Evolutionary conservation across 768 basidiomycete genomes (phyloP), one percentile per base, ranked within the genome.

Genomic region (Xerocomellus amylosporus): DNA sequence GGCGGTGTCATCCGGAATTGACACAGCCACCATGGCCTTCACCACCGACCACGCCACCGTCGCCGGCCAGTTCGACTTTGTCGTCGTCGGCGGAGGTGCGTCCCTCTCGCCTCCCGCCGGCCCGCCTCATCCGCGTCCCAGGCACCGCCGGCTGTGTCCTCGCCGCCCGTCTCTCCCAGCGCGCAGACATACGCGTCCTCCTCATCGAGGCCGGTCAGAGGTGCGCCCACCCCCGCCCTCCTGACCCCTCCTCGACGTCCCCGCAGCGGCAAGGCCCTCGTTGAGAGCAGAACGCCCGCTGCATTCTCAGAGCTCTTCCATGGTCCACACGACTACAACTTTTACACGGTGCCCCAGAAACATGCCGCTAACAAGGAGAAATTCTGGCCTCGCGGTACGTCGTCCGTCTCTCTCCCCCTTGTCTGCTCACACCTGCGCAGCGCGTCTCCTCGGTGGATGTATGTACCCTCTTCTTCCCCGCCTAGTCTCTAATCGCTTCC

Each of bases 391-490:
- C 73, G 88, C 73, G 87, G 87, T 85, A 60, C 8, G 67, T 59
- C 8, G 14, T 0, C 5, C 19, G 14, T 10, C n/a, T n/a, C n/a
- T 2, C 36, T 17, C 6, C 19, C 4, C 7, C 2, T n/a, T 10
- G 43, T 28, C 31, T 34, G 2, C 55, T 67, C 36, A 62, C n/a
- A 2, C 0, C 28, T 1, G n/a, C n/a, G 4, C 48, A 88, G 87
- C 72, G 2, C 87, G 83, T 62, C 73, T 90, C 65, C 77, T 90
- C 7, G 88, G 88, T 22, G 88, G 88, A 64, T 90, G 88, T 85
- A 63, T 67, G 83, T 74, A 12, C 24, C 36, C n/a, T 22, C 28
- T n/a, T 30, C 22, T 31, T 55, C 36, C 47, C n/a, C 8, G 0
- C 5, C 24, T 12, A 5, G 39, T 45, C 13, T 28, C 45, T 42